Conservation (phyloP, 345 rosid species). For the Eucalyptus lansdowneana region DNA sequence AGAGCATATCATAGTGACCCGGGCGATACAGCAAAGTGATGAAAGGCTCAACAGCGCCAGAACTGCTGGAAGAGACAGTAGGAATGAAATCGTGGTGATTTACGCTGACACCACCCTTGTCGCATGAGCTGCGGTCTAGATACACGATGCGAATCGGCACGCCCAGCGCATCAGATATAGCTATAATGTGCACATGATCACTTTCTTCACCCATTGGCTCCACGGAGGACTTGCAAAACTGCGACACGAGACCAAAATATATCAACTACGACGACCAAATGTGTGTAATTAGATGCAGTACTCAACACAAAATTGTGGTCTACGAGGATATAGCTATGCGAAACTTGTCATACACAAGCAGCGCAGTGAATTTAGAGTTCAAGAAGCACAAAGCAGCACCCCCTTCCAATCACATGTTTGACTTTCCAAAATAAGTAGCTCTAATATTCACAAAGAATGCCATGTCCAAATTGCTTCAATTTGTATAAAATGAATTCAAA, state of each 20-base stretch:
- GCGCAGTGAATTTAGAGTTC: background rate
- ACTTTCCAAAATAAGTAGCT: background rate
- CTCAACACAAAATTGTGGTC: background rate
- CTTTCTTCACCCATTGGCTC: slow-evolving; percentile 99
- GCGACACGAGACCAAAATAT: slow-evolving; percentile 3
- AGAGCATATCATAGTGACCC: slow-evolving; percentile 96
- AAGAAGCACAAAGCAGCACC: background rate
- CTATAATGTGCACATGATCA: slow-evolving; percentile 94
- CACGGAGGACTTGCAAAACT: slow-evolving; percentile 98
- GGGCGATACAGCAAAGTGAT: slow-evolving; percentile 93
- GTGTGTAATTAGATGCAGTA: background rate
- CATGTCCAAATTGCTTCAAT: background rate
- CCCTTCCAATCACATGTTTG: background rate
- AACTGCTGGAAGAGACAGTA: slow-evolving; percentile 10
- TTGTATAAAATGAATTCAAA: background rate
- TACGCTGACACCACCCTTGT: slow-evolving; percentile 55
- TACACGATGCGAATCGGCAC: slow-evolving; percentile 90
- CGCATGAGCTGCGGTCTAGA: slow-evolving; percentile 94
- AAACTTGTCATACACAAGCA: background rate
- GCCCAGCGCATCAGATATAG: slow-evolving; percentile 86
- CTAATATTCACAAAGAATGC: background rate
- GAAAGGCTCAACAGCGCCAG: slow-evolving; percentile 36
- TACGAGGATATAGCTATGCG: background rate
- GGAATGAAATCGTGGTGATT: slow-evolving; percentile 95
- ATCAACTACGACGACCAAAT: background rate